Conservation (phyloP, 2,329 filamentous ascomycete species). For the Annulohypoxylon truncatum region DNA sequence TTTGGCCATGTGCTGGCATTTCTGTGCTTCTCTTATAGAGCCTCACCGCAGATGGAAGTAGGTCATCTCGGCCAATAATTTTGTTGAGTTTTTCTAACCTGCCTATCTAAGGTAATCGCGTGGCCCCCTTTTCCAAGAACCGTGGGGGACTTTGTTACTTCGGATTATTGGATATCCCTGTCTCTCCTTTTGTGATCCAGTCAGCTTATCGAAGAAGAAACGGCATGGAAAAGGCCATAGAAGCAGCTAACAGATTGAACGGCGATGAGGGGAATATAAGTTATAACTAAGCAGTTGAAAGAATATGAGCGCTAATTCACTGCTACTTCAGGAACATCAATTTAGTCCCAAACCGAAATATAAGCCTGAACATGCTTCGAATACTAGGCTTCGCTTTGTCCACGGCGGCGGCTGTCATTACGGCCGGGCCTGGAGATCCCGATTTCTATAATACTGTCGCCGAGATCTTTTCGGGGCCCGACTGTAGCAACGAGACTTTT, state of each 20-base stretch:
- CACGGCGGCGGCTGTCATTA: neutral
- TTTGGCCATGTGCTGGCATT: conserved; percentile 18
- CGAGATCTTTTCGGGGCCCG: conserved; percentile 27
- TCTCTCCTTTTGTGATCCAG: conserved; percentile 1
- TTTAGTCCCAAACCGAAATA: neutral
- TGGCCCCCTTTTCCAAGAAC: conserved; percentile 5
- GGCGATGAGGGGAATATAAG: neutral
- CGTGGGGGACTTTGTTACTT: conserved; percentile 4
- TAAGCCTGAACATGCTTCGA: conserved; percentile 9
- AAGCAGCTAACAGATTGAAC: neutral
- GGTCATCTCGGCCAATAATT: conserved; percentile 9
- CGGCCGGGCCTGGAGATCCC: conserved; percentile 20
- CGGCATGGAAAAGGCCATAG: neutral
- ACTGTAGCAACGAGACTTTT: conserved; percentile 28
- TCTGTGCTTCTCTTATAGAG: conserved; percentile 13
- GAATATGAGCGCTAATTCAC: neutral
- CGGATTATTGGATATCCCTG: conserved; percentile 5
- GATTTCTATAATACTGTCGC: conserved; percentile 36
- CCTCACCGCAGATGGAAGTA: conserved; percentile 11
- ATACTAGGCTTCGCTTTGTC: conserved; percentile 3
- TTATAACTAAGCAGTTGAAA: neutral
- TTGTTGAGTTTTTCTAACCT: conserved; percentile 27
- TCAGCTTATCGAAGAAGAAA: conserved; percentile 28
- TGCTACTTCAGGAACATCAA: neutral
- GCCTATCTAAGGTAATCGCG: conserved; percentile 30